Base-by-base conservation (phyloP, 1,284 basidiomycete species). In the Macrocystidia cucumis region DNA sequence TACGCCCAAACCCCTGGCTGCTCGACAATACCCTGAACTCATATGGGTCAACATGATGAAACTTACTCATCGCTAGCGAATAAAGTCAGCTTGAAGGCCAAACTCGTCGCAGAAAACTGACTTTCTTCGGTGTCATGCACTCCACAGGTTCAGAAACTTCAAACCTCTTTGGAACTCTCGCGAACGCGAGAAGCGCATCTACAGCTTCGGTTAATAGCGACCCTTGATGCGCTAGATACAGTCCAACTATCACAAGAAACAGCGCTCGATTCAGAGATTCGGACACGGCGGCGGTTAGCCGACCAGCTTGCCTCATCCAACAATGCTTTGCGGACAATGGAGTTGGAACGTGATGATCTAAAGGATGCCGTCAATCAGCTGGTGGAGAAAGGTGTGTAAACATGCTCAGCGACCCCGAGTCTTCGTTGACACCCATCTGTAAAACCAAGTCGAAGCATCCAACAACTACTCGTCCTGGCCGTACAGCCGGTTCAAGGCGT, bases 321-420 rank as follows among this genome's bases (percentile, higher is more conserved):
- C 16, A 44, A 48, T 3, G 43, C 55, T 9, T 55, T 64, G 7
- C 59, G 50, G 32, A 50, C 42, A 5, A 52, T 62, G 3, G 70
- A 77, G 49, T 48, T 47, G 3, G 73, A 79, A 46, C 60, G 58
- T 40, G 72, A 77, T 44, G 70, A 75, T 35, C 49, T 74, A 47
- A 60, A 64, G 41, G 72, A 72, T 32, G 72, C 63, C 4, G 71
- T 80, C 1, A 46, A 66, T 28, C 55, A 66, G 40, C 53, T 80
- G 28, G 63, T 77, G 12, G 61, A 73, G 47, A 76, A 74, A 73
- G 72, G 79, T 79, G 46, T 31, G 66, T 47, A 12, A 12, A 16
- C 11, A 18, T 12, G 19, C 27, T 28, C 25, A 8, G 21, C 29
- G n/a, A n/a, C n/a, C n/a, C n/a, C n/a, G n/a, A n/a, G n/a, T n/a